Percentiles rank a stretch among this genome's conserved stretches.
phyloP scores from a whole-genome alignment of 805 yeast genomes.

The Ogataea trehalophila region DNA sequence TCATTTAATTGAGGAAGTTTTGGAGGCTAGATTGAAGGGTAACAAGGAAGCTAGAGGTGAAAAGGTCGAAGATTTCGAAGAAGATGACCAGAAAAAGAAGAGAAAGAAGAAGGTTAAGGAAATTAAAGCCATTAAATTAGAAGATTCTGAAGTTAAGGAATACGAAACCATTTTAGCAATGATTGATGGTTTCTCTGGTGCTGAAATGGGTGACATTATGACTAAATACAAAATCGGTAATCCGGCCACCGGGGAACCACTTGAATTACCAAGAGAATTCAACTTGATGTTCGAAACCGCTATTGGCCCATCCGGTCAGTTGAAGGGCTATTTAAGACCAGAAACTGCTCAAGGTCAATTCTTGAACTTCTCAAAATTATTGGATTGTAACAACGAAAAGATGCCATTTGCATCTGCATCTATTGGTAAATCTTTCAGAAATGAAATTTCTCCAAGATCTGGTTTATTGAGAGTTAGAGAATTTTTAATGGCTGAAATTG shows the following conservation, averaged over 20 bases:
- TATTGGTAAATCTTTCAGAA: slow-evolving; percentile 97
- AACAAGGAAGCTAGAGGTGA: slow-evolving; percentile 95
- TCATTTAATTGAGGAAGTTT: slow-evolving; percentile 95
- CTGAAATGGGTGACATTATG: slow-evolving; percentile 86
- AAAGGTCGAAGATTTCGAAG: slow-evolving; percentile 58
- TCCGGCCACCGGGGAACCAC: slow-evolving; percentile 82
- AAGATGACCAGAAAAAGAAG: slow-evolving; percentile 76
- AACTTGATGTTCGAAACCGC: slow-evolving; percentile 99
- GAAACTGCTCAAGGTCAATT: slow-evolving; percentile 99
- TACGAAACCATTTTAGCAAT: slow-evolving; percentile 84
- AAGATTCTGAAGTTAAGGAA: slow-evolving; percentile 71
- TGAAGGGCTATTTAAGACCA: slow-evolving; percentile 94
- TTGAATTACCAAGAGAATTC: slow-evolving; percentile 91
- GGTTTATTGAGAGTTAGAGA: slow-evolving; percentile 98
- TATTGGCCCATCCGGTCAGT: slow-evolving; percentile 96
- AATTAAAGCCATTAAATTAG: slow-evolving; percentile 81
- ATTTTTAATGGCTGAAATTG: slow-evolving; percentile 98
- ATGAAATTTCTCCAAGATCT: slow-evolving; percentile 97
- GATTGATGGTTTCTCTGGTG: slow-evolving; percentile 94
- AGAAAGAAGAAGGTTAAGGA: slow-evolving; percentile 95
- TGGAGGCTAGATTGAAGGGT: slow-evolving; percentile 94
- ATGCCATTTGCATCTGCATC: slow-evolving; percentile 99
- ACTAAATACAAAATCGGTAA: slow-evolving; percentile 76
- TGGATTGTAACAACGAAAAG: slow-evolving; percentile 90
- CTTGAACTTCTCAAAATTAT: slow-evolving; percentile 86